Base-by-base conservation (phyloP, 345 rosid genomes). In the Euphorbia pulcherrima region DNA sequence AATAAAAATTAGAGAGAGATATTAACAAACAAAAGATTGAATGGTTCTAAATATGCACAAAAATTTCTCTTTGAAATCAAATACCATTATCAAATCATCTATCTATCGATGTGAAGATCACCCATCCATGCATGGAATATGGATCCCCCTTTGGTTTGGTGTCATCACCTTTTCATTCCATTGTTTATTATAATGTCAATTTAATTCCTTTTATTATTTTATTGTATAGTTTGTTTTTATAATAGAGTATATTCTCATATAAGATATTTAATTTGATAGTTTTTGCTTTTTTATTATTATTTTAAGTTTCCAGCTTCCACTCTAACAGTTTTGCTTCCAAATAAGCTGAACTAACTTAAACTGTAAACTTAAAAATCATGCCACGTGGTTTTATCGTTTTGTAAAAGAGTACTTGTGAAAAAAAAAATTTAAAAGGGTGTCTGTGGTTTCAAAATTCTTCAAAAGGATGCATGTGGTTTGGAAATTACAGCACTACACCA, bases 81-180 rank as follows among this genome's bases (percentile, higher is more conserved):
- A 16, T 41, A 41, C 8, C 47, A 41, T 41, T 41, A 41, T 41
- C 47, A 41, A 8, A 37, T 41, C 47, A 41, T 44, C 17, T 6
- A 44, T 44, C 13, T 6, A 33, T 33, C 37, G 35, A 10, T 1
- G 6, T 13, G 1, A 39, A 6, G 12, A 6, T 47, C 4, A 24
- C 13, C n/a, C 68, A 70, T 62, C 62, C 68, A 70, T 70, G 74
- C 62, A 70, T 62, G 68, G 51, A 62, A 52, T 69, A 1, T 29
- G 6, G 30, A 48, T 33, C 41, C 14, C 9, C 24, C 10, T 47
- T 50, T 10, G 10, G 5, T n/a, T 21, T 53, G 35, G 30, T 52
- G 53, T 44, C 53, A 62, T 44, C 35, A 24, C 66, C 53, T 35
- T 71, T n/a, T 20, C 51, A 21, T 44, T 28, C 35, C 20, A 17